phyloP scores from a whole-genome alignment of 1,284 basidiomycete species.

The Papiliotrema terrestris region DNA sequence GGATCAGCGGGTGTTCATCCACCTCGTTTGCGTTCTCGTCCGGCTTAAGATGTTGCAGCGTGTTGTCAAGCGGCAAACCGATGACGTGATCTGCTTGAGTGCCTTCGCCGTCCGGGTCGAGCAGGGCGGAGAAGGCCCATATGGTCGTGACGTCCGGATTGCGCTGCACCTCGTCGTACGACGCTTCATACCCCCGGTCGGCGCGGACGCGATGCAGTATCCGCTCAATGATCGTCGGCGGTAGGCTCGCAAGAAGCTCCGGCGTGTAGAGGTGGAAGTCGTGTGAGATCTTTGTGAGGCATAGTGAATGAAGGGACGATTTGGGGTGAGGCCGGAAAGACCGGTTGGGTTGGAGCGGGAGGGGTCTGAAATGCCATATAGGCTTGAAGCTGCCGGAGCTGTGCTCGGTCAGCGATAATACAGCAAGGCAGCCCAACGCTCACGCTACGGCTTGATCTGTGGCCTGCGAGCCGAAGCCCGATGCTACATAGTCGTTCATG shows the following conservation, averaged over 20 bases:
- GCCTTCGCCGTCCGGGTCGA: constrained; percentile 19
- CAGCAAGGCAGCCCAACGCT: not conserved
- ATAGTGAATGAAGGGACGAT: constrained; percentile 23
- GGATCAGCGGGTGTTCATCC: constrained; percentile 26
- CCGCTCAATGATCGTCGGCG: constrained; percentile 12
- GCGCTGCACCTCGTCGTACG: not conserved
- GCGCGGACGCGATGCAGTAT: constrained; percentile 24
- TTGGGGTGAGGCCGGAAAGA: not conserved
- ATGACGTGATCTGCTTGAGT: constrained; percentile 14
- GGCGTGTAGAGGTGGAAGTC: constrained; percentile 27
- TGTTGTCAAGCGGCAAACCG: constrained; percentile 15
- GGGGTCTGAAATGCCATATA: not conserved
- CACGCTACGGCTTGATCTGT: not conserved
- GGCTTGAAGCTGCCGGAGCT: not conserved
- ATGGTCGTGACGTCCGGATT: constrained; percentile 38
- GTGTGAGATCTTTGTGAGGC: constrained; percentile 27
- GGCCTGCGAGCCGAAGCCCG: not conserved
- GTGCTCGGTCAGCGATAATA: not conserved
- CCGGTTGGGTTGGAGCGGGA: not conserved
- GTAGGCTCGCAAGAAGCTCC: constrained; percentile 14
- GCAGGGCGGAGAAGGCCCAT: constrained; percentile 28
- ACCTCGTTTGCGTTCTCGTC: constrained; percentile 9
- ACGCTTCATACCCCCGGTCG: constrained; percentile 23
- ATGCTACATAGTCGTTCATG: constrained; percentile 4
- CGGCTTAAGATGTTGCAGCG: constrained; percentile 19